These are phyloP conservation scores for Leptomonas pyrrhocoris DNA, from an alignment of 208 protist genomes.

Conservation along the genomic window DNA sequence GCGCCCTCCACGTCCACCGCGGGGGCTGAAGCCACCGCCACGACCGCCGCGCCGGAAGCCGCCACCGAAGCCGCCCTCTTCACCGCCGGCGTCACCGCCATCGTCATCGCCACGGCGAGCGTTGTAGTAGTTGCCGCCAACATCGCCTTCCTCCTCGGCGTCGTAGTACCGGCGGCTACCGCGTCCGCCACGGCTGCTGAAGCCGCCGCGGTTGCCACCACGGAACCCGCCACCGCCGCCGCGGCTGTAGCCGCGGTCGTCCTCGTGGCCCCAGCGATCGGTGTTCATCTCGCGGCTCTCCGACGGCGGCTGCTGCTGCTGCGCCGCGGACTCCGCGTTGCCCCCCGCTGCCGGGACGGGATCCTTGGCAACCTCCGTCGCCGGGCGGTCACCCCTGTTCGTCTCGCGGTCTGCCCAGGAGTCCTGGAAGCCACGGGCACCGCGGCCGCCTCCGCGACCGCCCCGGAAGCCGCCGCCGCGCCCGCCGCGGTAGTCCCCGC, in stretches of 20 bases:
- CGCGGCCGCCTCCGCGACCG: constrained; percentile 25
- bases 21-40: constrained; percentile 28
- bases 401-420: constrained; percentile 27
- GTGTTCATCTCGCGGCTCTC: constrained; percentile 15
- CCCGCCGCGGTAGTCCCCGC: constrained; percentile 22
- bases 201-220: constrained; percentile 22
- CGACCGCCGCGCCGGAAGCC: constrained; percentile 35
- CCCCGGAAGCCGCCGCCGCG: constrained; percentile 24
- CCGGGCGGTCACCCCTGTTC: constrained; percentile 4
- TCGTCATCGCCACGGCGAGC: constrained; percentile 11
- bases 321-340: constrained; percentile 11
- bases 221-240: constrained; percentile 21
- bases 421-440: constrained; percentile 29
- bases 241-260: constrained; percentile 28
- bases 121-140: constrained; percentile 7
- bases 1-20: constrained; percentile 29
- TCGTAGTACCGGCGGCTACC: constrained; percentile 35
- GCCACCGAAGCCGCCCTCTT: constrained; percentile 30
- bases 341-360: not conserved
- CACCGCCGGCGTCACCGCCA: constrained; percentile 19
- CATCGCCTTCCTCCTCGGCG: constrained; percentile 19
- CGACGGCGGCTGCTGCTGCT: constrained; percentile 3
- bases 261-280: constrained; percentile 26
- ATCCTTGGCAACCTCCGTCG: not conserved
- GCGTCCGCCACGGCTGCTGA: constrained; percentile 20